Evolutionary conservation across 2,329 filamentous ascomycete genomes (phyloP).

Genomic region (Xylogone sp.): DNA sequence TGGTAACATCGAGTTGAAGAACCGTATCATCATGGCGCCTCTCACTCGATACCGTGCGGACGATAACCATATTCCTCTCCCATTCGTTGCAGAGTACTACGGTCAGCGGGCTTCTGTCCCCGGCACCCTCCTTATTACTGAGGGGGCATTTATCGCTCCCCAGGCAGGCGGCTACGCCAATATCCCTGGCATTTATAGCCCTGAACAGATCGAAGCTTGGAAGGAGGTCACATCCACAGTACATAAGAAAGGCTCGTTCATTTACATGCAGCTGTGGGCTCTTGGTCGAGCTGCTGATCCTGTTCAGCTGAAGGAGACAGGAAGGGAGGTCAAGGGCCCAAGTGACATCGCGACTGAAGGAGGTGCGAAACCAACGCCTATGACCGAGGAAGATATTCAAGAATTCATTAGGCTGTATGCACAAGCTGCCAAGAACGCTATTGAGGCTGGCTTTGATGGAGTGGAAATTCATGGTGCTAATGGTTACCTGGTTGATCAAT

Average conservation of each 20-base stretch:
- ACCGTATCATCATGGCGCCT: constrained; percentile 46
- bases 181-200: constrained; percentile 49
- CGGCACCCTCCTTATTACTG: constrained; percentile 48
- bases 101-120: constrained; percentile 44
- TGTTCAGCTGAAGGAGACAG: constrained; percentile 8
- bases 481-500: constrained; percentile 19
- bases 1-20: constrained; percentile 33
- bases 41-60: constrained; percentile 40
- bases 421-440: constrained; percentile 34
- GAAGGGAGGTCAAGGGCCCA: constrained; percentile 2
- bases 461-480: constrained; percentile 32
- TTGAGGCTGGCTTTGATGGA: constrained; percentile 49
- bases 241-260: constrained; percentile 51
- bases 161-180: constrained; percentile 42
- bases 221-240: constrained; percentile 51
- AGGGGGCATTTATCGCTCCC: constrained; percentile 38
- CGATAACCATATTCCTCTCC: constrained; percentile 42
- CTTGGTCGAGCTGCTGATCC: constrained; percentile 39
- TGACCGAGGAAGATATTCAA: constrained; percentile 31
- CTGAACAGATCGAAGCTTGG: constrained; percentile 50
- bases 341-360: constrained; percentile 9
- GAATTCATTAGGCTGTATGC: constrained; percentile 29
- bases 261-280: constrained; percentile 56
- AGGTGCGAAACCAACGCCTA: constrained; percentile 12
- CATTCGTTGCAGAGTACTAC: constrained; percentile 44